A percentile compares a stretch with the other conserved stretches of the same genome.
Evolutionary conservation across 2,329 filamentous ascomycete species (phyloP).

Genomic region (Myriosclerotinia duriaeana): DNA sequence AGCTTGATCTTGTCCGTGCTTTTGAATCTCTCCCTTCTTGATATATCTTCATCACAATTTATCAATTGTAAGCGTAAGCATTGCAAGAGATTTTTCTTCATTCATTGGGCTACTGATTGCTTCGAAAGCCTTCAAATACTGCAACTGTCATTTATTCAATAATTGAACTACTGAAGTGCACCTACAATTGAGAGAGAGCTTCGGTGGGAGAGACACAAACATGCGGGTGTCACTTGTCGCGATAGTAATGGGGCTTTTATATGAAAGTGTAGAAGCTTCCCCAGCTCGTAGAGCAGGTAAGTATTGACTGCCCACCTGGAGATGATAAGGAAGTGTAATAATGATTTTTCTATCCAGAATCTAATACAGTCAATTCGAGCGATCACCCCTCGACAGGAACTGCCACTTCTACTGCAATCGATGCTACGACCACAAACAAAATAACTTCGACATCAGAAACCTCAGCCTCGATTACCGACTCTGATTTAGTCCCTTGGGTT

Average conservation of each 20-base stretch:
- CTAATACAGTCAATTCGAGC: background rate
- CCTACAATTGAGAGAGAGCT: background rate
- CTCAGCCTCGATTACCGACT: slow-evolving; percentile 14
- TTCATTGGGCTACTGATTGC: background rate
- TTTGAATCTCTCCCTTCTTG: background rate
- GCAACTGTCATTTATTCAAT: background rate
- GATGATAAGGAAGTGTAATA: background rate
- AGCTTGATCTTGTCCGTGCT: slow-evolving; percentile 5
- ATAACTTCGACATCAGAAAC: background rate
- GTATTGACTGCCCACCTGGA: no score
- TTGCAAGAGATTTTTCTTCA: background rate
- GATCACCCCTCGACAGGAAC: background rate
- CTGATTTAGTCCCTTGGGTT: slow-evolving; percentile 33
- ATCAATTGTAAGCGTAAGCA: background rate
- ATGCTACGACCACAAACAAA: background rate
- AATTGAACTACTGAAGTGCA: background rate
- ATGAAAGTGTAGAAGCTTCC: background rate
- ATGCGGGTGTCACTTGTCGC: slow-evolving; percentile 11
- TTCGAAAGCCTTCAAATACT: background rate
- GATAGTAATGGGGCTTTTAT: slow-evolving; percentile 2
- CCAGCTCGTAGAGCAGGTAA: slow-evolving; percentile 1
- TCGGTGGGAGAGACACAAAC: background rate
- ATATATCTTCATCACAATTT: background rate
- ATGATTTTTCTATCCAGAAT: slow-evolving; percentile 12
- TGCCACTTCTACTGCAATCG: background rate